Evolutionary conservation across 441 rosid species (phyloP).

Genomic region (Francoa sonchifolia): DNA sequence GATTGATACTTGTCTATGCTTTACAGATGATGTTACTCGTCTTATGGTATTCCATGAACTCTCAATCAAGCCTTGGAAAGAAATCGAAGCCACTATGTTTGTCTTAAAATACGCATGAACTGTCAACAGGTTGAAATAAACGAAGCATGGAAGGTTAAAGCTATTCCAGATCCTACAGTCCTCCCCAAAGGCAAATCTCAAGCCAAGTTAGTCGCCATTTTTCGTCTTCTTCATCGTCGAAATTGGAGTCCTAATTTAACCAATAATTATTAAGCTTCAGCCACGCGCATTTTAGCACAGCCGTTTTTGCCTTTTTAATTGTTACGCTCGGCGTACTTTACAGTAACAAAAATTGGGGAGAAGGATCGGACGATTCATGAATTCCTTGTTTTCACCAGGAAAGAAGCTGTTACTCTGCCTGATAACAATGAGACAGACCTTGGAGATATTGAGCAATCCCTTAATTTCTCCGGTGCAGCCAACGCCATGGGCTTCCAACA

Average conservation of each 20-base stretch:
- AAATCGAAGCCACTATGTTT: no score
- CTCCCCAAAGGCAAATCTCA: conserved; percentile 64
- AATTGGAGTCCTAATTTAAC: neutral
- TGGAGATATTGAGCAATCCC: conserved; percentile 44
- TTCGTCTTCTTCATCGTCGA: conserved; percentile 4
- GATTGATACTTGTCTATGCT: neutral
- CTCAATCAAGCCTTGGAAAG: no score
- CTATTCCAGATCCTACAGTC: conserved; percentile 45
- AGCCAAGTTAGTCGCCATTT: conserved; percentile 43
- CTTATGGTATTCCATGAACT: conserved; percentile 42
- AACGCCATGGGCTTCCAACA: conserved; percentile 41
- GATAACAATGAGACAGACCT: conserved; percentile 42
- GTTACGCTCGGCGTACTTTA: no score
- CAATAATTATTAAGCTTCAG: no score
- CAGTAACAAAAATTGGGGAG: no score
- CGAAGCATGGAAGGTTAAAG: conserved; percentile 66
- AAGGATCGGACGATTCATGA: no score
- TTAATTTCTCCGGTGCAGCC: conserved; percentile 24
- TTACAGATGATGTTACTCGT: conserved; percentile 72
- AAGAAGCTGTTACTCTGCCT: conserved; percentile 63
- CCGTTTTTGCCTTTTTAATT: neutral
- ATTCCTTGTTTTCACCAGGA: conserved; percentile 29
- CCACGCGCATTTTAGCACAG: neutral
- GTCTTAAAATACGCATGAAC: neutral
- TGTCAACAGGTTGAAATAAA: conserved; percentile 56